Conservation (phyloP, 352 stramenopile genomes). For the Phytophthora sansomeana region DNA sequence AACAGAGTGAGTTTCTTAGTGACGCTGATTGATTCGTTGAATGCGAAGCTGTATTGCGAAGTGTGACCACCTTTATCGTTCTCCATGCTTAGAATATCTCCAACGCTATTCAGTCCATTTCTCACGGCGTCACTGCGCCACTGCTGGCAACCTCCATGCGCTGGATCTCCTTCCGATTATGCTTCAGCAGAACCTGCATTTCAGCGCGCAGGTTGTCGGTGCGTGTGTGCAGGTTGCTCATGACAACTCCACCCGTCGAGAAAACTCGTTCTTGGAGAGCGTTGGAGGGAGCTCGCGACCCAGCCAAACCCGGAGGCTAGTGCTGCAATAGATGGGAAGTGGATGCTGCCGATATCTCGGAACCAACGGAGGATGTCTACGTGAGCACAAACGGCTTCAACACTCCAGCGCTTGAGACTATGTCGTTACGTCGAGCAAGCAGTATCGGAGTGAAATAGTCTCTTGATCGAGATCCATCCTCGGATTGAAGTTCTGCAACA, state of each 20-base stretch:
- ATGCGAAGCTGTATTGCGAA: too few relatives aligned
- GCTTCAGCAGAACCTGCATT: slow-evolving; percentile 14
- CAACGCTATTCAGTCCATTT: too few relatives aligned
- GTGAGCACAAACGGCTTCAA: neutral
- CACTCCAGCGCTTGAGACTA: neutral
- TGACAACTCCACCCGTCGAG: slow-evolving; percentile 4
- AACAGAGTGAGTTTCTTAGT: too few relatives aligned
- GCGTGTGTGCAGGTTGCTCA: neutral
- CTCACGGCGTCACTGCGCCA: too few relatives aligned
- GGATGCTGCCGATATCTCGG: neutral
- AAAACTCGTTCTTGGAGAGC: slow-evolving; percentile 14
- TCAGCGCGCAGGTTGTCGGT: slow-evolving; percentile 8
- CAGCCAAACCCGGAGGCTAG: slow-evolving; percentile 9
- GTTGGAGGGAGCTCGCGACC: neutral
- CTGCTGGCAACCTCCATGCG: too few relatives aligned
- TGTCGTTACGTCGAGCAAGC: neutral
- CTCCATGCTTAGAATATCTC: too few relatives aligned
- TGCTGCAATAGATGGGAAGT: slow-evolving; percentile 3
- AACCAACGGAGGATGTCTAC: slow-evolving; percentile 10
- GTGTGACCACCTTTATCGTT: too few relatives aligned
- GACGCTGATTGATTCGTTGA: too few relatives aligned
- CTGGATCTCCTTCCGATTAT: too few relatives aligned
- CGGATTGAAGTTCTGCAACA: neutral
- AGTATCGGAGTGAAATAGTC: slow-evolving; percentile 3
- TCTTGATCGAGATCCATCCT: neutral